Evolutionary conservation across 2,329 filamentous ascomycete genomes (phyloP), one percentile per base, ranked within the genome.

Genomic region (Ambrosiella cleistominuta): DNA sequence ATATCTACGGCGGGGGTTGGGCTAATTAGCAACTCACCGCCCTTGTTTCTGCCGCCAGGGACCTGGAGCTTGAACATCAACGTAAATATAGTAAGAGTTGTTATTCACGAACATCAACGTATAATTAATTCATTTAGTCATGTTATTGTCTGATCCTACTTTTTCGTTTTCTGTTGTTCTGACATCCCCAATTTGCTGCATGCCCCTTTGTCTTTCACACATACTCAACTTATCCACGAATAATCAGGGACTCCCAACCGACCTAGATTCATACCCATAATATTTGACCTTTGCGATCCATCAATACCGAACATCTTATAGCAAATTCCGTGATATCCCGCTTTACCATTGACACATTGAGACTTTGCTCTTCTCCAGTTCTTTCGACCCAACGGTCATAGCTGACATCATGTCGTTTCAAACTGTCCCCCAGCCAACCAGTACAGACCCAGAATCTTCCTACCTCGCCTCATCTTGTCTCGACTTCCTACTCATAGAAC

Each of bases 401-500:
- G 7, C 56, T 4, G 8, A 27, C 37, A 64, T 51, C 59, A 88
- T 88, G 85, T 87, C 86, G 57, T 85, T 88, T 72, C 85, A 89
- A 63, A 71, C 80, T 50, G 77, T 82, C 66, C 82, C 83, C 1
- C 80, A 82, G 12, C 84, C 80, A 74, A 85, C 83, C 70, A 75
- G 82, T 64, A 78, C 78, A 63, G 88, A 95, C 70, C 85, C 87
- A 42, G 76, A 76, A 61, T 85, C 86, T 60, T 81, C 82, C 61
- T 86, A 90, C 72, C 77, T 96, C 65, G 85, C 80, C 72, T 81
- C 85, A 59, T 93, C 91, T 53, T 89, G 86, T 68, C 82, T 98
- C 65, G 93, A 98, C 71, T 85, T 98, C 65, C 80, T 98, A 59
- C 80, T 98, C 65, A 97, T 97, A 68, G 93, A 98, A 74, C 81